Evolutionary conservation across 1,139 yeast species (phyloP), one percentile per base, ranked within the genome.

Genomic region (Pichia inconspicua): DNA sequence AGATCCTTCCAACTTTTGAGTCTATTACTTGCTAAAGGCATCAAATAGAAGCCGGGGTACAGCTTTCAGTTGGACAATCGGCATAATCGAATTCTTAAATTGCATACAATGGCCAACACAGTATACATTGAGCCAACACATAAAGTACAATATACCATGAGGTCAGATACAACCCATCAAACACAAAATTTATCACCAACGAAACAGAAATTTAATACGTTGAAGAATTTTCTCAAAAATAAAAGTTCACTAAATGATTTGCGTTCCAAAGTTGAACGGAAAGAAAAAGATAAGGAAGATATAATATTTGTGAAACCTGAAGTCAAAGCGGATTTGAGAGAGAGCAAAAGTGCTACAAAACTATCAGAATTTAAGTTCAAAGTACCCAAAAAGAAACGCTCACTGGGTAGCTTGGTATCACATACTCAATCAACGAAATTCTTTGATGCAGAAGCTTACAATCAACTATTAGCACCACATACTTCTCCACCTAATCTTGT

Each of bases 221-320:
- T 51, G 2, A 48, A 44, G 25, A 51, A 47, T 19, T 51, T 51
- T 15, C 40, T 51, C 3, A 51, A 43, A 41, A 48, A 35, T 27
- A 51, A 48, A 22, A 39, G 52, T n/a, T 51, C 52, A 10, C 30
- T 50, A 4, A 45, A 49, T 2, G 53, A 50, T 40, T 41, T 50
- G 41, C 30, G 36, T 8, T 41, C 46, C 6, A 44, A 47, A 42
- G 44, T 37, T n/a, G 43, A 44, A n/a, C 35, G 17, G 2, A 49
- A 34, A 32, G 41, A 42, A 22, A 48, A 44, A 30, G 17, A 25
- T 22, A 25, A 11, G 9, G 19, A 30, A 40, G 15, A 19, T 6
- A 0, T 14, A 10, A 9, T 5, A 40, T 11, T 14, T 4, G 7
- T 14, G 12, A 40, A 27, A 15, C 43, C 36, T 15, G 31, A n/a